Percentiles rank a stretch among this genome's conserved stretches.
Evolutionary conservation across 2,329 filamentous ascomycete species (phyloP).

Genomic region (Ciborinia camelliae): DNA sequence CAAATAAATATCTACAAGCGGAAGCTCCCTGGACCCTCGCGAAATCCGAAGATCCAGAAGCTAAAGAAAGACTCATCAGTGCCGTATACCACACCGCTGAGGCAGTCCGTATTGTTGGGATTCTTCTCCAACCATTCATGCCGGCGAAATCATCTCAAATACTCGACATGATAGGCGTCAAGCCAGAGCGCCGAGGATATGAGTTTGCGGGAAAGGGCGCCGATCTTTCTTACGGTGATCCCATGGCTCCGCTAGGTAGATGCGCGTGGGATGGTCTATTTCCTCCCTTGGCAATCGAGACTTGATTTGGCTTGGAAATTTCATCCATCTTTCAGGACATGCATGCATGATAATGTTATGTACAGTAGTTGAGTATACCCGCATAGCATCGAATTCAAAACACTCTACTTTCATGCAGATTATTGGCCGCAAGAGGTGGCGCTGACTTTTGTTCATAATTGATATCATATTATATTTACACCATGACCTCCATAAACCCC

Average conservation of each 20-base stretch:
- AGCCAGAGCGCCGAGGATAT: constrained; percentile 57
- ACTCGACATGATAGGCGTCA: constrained; percentile 75
- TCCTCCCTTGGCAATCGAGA: constrained; percentile 47
- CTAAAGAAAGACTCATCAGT: constrained; percentile 43
- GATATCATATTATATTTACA: neutral
- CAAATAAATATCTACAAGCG: constrained; percentile 64
- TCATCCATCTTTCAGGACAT: neutral
- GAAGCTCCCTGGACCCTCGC: constrained; percentile 65
- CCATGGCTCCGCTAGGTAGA: constrained; percentile 35
- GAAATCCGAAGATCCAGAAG: constrained; percentile 34
- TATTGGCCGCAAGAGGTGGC: neutral
- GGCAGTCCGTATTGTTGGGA: constrained; percentile 72
- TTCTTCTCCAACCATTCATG: constrained; percentile 89
- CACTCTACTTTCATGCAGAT: neutral
- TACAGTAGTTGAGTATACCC: neutral
- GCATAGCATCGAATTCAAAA: neutral
- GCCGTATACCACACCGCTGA: constrained; percentile 72
- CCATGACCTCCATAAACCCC: neutral
- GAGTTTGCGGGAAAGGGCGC: constrained; percentile 57
- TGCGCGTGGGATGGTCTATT: constrained; percentile 48
- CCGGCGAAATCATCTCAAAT: constrained; percentile 70
- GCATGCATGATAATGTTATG: neutral
- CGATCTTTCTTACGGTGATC: constrained; percentile 67
- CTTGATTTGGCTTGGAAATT: constrained; percentile 30
- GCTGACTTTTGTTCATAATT: neutral